Evolutionary conservation across 208 protist species (phyloP).

Genomic region (Acanthamoeba healyi): DNA sequence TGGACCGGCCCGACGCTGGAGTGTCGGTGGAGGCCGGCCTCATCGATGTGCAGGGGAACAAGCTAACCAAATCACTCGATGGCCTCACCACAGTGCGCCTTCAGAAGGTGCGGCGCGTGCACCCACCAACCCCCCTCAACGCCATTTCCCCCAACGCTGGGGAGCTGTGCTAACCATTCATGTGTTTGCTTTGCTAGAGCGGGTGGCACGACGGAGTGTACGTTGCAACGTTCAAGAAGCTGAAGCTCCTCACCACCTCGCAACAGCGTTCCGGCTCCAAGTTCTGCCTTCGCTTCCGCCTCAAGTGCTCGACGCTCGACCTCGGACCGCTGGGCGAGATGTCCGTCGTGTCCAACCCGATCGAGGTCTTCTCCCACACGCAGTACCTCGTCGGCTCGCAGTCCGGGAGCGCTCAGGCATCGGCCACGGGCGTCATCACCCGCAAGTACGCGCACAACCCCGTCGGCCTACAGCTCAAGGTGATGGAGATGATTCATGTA

Average conservation of each 20-base stretch:
- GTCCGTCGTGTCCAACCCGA: not conserved
- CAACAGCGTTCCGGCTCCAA: not conserved
- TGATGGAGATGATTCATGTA: constrained; percentile 24
- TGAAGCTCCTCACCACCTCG: constrained; percentile 28
- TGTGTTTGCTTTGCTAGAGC: not conserved
- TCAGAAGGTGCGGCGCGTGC: not conserved
- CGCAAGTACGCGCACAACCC: constrained; percentile 15
- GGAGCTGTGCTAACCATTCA: too few species aligned
- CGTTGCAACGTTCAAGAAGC: constrained; percentile 51
- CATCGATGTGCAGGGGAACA: not conserved
- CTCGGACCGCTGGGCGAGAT: not conserved
- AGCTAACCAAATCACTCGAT: not conserved
- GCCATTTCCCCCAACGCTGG: too few species aligned
- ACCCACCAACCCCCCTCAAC: too few species aligned
- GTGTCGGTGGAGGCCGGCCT: not conserved
- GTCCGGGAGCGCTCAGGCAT: not conserved
- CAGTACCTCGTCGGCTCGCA: constrained; percentile 9
- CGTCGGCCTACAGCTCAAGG: not conserved
- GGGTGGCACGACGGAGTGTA: not conserved
- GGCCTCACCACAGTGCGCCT: not conserved
- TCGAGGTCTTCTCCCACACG: constrained; percentile 36
- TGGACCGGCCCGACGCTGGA: not conserved
- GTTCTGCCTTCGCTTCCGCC: not conserved
- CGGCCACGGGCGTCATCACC: not conserved
- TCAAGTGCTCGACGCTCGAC: not conserved